phyloP scores from a whole-genome alignment of 495 filamentous ascomycete genomes.

The Cercophora sp. region DNA sequence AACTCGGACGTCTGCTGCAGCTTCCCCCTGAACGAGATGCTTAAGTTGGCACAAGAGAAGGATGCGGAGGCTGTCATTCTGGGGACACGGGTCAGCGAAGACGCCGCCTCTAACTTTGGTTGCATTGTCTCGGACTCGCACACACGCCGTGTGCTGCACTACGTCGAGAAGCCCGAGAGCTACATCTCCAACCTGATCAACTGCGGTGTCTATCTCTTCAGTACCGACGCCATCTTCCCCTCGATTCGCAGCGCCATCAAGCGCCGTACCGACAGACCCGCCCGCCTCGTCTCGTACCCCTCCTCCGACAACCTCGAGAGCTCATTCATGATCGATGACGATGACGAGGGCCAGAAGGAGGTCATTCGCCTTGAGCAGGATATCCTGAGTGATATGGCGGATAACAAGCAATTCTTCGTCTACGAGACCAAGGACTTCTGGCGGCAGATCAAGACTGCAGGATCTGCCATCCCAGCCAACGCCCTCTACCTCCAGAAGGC shows the following conservation, averaged over 20 bases:
- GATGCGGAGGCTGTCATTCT: slow-evolving; percentile 97
- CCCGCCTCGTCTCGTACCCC: slow-evolving; percentile 86
- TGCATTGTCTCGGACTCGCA: slow-evolving; percentile 96
- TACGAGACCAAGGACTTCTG: slow-evolving; percentile 99
- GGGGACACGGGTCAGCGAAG: slow-evolving; percentile 87
- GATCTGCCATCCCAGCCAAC: slow-evolving; percentile 95
- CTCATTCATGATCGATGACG: slow-evolving; percentile 71
- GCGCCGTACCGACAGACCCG: slow-evolving; percentile 82
- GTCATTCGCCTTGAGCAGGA: slow-evolving; percentile 96
- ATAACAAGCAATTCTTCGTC: slow-evolving; percentile 97
- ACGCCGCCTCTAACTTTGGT: slow-evolving; percentile 91
- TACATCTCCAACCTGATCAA: slow-evolving; percentile 99
- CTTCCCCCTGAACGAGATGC: slow-evolving; percentile 94
- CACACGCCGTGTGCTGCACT: slow-evolving; percentile 94
- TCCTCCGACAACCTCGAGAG: slow-evolving; percentile 89
- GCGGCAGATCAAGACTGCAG: slow-evolving; percentile 99
- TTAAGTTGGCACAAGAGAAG: slow-evolving; percentile 87
- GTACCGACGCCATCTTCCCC: slow-evolving; percentile 93
- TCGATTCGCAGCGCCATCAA: slow-evolving; percentile 94
- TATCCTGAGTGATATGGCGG: slow-evolving; percentile 91
- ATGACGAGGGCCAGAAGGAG: slow-evolving; percentile 75
- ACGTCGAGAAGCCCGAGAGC: slow-evolving; percentile 98
- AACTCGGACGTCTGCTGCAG: slow-evolving; percentile 99
- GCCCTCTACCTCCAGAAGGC: slow-evolving; percentile 97
- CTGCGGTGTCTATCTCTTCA: slow-evolving; percentile 97